Evolutionary conservation across 106 monocot species (phyloP), one percentile per base, ranked within the genome.

Genomic region (Agapanthus africanus): DNA sequence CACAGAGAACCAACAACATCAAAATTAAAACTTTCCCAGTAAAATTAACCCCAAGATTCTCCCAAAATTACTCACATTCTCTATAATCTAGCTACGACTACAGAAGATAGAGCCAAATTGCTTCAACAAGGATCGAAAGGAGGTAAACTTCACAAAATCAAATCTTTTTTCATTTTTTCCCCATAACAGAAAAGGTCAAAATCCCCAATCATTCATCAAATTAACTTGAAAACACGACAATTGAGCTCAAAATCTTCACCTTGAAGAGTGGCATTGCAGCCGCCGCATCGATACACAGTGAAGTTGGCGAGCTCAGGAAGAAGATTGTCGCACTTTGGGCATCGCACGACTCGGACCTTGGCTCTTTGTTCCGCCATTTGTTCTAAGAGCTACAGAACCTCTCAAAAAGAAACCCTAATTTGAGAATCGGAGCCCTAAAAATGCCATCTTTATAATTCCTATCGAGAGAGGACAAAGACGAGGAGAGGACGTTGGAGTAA

Each of bases 261-360:
- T 88, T 87, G 97, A 56, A 97, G 97, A 50, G 97, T 84, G 37
- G 87, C 79, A 57, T 82, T 79, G 66, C 95, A 97, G 9, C 88
- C 88, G 22, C 95, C 95, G 34, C 97, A 97, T 9, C 84, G 74
- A 72, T 92, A 92, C 33, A 97, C 75, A 15, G 80, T 85, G 84
- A 84, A 86, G 36, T 86, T 80, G 21, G 78, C 76, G 34, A 86
- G 73, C 77, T 92, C 97, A 3, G 97, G 92, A 13, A 97, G 88
- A 47, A 92, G 89, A 70, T 87, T 91, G 70, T 78, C 82, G 49
- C 97, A 97, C 70, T 89, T 97, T 65, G 97, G 97, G 74, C 97
- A 97, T 18, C 92, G 78, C 42, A 97, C 91, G 30, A 97, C 91
- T 23, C 89, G 47, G 33, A 93, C 79, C 75, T 86, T 83, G 54